A percentile compares a stretch with the other conserved stretches of the same genome.
phyloP scores from a whole-genome alignment of 202 grass and related monocot genomes.

The Zoysia matrella region DNA sequence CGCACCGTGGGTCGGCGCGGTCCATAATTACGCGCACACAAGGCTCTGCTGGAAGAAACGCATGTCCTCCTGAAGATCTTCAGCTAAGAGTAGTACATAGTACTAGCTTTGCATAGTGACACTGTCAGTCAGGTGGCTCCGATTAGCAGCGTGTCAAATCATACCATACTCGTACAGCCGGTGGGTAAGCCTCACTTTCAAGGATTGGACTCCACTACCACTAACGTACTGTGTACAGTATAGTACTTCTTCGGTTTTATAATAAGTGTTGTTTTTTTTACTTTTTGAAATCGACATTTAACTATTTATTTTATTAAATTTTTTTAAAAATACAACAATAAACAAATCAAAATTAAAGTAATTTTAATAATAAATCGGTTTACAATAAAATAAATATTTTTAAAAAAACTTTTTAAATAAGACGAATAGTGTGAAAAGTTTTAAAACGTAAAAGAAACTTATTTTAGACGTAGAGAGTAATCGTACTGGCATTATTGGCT shows the following conservation, averaged over 20 bases:
- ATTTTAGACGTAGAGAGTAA: neutral
- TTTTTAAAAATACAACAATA: too few species aligned
- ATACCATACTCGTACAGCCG: slow-evolving; percentile 40
- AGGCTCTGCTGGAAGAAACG: neutral
- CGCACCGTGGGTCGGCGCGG: slow-evolving; percentile 47
- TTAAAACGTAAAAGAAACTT: too few species aligned
- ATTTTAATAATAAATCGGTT: too few species aligned
- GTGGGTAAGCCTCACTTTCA: slow-evolving; percentile 40
- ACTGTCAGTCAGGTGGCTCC: slow-evolving; percentile 17
- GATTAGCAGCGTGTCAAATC: slow-evolving; percentile 46
- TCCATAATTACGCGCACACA: slow-evolving; percentile 51
- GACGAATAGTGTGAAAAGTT: too few species aligned
- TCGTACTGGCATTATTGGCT: slow-evolving; percentile 32
- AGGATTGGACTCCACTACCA: slow-evolving; percentile 40
- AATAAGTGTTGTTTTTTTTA: too few species aligned
- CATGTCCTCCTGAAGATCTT: neutral
- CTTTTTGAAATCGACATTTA: too few species aligned
- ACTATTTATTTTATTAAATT: too few species aligned
- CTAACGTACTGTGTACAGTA: slow-evolving; percentile 38
- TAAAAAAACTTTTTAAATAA: too few species aligned
- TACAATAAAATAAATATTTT: too few species aligned
- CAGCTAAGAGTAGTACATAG: neutral
- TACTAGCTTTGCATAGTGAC: slow-evolving; percentile 21
- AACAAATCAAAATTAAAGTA: too few species aligned
- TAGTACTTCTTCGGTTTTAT: too few species aligned